Evolutionary conservation across 108 stramenopile species (phyloP).

Genomic region (Nitzschia sp.): DNA sequence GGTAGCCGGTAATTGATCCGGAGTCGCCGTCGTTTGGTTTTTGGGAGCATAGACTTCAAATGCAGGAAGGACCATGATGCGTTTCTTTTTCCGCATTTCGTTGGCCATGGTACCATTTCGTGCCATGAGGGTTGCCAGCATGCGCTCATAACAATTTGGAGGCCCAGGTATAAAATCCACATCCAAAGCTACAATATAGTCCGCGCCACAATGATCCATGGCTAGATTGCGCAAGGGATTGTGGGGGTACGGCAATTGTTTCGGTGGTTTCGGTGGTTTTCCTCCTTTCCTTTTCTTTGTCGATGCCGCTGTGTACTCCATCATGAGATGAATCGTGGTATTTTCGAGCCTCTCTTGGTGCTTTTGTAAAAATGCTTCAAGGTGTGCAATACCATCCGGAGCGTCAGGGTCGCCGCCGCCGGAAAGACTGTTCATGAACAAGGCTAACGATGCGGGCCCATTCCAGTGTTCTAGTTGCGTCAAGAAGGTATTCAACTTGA

Average conservation of each 20-base stretch:
- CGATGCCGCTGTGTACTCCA: constrained; percentile 1
- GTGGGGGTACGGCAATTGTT: constrained; percentile 28
- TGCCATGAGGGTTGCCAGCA: background rate
- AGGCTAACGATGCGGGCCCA: constrained; percentile 22
- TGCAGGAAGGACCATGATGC: constrained; percentile 24
- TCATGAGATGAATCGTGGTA: constrained; percentile 10
- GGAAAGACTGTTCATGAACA: background rate
- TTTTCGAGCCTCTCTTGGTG: background rate
- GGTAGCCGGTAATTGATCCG: constrained; percentile 1
- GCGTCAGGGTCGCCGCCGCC: too few relatives aligned
- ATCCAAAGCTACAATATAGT: constrained; percentile 36
- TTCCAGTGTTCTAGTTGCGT: constrained; percentile 14
- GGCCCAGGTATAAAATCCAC: constrained; percentile 38
- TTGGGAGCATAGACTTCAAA: constrained; percentile 14
- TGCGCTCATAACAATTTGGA: background rate
- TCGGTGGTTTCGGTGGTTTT: too few relatives aligned
- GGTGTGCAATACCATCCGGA: background rate
- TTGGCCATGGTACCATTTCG: background rate
- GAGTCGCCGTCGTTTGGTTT: background rate
- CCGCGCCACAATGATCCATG: constrained; percentile 14
- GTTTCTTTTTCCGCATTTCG: constrained; percentile 1
- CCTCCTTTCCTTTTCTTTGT: background rate
- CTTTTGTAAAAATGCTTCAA: background rate
- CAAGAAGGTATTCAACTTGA: constrained; percentile 12
- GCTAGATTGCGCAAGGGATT: constrained; percentile 39